Evolutionary conservation across 768 basidiomycete genomes (phyloP).

Genomic region (Phlebiopsis gigantea): DNA sequence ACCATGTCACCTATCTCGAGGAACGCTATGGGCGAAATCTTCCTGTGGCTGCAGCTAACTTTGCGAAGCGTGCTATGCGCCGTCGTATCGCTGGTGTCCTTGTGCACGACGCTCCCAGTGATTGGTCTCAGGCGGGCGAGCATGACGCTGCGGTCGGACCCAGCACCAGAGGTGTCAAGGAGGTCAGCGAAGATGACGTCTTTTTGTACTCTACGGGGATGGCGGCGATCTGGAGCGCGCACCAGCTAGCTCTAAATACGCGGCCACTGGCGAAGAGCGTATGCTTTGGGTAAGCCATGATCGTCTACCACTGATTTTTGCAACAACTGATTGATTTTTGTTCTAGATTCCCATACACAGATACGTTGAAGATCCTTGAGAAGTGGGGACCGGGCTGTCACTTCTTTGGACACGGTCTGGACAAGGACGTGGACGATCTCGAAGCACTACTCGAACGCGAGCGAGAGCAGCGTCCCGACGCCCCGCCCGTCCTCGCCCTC

Average conservation of each 20-base stretch:
- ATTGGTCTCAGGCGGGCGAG: constrained; percentile 38
- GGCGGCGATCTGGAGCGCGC: constrained; percentile 91
- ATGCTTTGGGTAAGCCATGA: constrained; percentile 77
- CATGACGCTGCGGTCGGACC: constrained; percentile 48
- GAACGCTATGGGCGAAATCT: constrained; percentile 94
- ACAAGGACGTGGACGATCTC: constrained; percentile 69
- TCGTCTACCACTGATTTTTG: not conserved
- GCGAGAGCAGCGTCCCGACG: constrained; percentile 31
- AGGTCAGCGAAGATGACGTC: constrained; percentile 81
- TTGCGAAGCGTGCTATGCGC: constrained; percentile 86
- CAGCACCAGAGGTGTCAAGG: constrained; percentile 61
- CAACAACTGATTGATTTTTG: too few species aligned
- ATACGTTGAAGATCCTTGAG: constrained; percentile 88
- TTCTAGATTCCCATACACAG: constrained; percentile 86
- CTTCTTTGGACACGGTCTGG: constrained; percentile 79
- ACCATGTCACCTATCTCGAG: constrained; percentile 77
- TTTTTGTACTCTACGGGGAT: constrained; percentile 87
- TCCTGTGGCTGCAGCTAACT: constrained; percentile 60
- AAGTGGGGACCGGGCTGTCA: constrained; percentile 96
- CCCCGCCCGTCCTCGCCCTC: constrained; percentile 68
- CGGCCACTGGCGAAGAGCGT: constrained; percentile 71
- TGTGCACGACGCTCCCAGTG: constrained; percentile 49
- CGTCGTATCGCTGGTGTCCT: constrained; percentile 86
- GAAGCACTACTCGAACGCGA: constrained; percentile 55
- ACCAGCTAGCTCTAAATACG: constrained; percentile 57